Conservation (phyloP, 2,329 filamentous ascomycete genomes). For the Pseudocercospora eumusae region DNA sequence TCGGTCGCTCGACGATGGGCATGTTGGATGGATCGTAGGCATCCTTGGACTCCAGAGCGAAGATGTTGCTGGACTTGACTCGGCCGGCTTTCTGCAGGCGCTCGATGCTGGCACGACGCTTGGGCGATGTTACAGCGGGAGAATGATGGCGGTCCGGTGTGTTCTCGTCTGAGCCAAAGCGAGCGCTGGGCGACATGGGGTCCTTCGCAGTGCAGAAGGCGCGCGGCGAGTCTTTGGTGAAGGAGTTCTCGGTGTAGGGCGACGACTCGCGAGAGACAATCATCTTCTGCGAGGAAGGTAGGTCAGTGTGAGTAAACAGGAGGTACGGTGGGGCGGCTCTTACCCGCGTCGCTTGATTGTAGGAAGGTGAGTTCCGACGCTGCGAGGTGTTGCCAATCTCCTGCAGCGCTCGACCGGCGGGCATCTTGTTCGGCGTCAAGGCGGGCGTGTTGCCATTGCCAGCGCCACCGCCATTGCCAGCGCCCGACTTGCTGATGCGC, state of each 20-base stretch:
- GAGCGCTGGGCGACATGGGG: slow-evolving; percentile 62
- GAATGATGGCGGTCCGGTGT: slow-evolving; percentile 56
- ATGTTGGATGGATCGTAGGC: slow-evolving; percentile 84
- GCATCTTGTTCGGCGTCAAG: slow-evolving; percentile 59
- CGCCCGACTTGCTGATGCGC: slow-evolving; percentile 70
- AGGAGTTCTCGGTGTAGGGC: slow-evolving; percentile 57
- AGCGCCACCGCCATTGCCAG: background rate
- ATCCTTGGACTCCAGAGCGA: slow-evolving; percentile 86
- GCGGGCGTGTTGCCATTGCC: slow-evolving; percentile 46
- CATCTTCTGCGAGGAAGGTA: slow-evolving; percentile 58
- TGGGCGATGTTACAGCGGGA: slow-evolving; percentile 60
- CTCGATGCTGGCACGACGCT: slow-evolving; percentile 87
- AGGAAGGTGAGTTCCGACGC: slow-evolving; percentile 89
- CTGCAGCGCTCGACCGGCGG: slow-evolving; percentile 66
- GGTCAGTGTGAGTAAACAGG: slow-evolving; percentile 27
- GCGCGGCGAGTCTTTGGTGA: slow-evolving; percentile 63
- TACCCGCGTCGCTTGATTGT: slow-evolving; percentile 74
- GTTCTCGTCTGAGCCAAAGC: slow-evolving; percentile 68
- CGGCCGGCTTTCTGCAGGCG: slow-evolving; percentile 91
- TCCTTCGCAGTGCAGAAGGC: slow-evolving; percentile 84
- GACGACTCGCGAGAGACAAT: slow-evolving; percentile 73
- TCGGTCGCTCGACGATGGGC: slow-evolving; percentile 77
- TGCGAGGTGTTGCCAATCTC: slow-evolving; percentile 86
- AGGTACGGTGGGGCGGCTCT: slow-evolving; percentile 9
- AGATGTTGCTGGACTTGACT: slow-evolving; percentile 97